These are phyloP conservation scores for Leccinum subfulvum DNA, from an alignment of 1,284 basidiomycete genomes.

Conservation along the genomic window DNA sequence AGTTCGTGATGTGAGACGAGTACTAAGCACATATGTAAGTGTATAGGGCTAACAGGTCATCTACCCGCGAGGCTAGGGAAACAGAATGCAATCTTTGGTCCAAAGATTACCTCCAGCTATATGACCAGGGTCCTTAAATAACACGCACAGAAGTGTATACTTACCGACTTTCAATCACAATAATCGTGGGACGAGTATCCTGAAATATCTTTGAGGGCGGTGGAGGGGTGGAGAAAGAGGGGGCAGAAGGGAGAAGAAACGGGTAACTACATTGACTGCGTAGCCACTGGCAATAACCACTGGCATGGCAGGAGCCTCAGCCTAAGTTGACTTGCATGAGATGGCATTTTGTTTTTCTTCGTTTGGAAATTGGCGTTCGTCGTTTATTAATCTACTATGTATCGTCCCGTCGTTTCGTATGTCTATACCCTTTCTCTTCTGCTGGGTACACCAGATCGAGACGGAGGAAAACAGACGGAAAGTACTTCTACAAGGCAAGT, in stretches of 20 bases:
- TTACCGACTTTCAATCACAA: not conserved
- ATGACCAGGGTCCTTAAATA: not conserved
- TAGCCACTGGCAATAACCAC: no score
- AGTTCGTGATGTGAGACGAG: not conserved
- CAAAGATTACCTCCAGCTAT: not conserved
- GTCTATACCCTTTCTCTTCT: no score
- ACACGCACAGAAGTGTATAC: not conserved
- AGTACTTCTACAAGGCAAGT: no score
- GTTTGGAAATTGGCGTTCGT: no score
- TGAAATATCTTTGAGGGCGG: slow-evolving; percentile 29
- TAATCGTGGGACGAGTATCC: not conserved
- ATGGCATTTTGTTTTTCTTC: no score
- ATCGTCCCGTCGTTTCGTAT: no score
- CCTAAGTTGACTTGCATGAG: no score
- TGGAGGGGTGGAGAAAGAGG: slow-evolving; percentile 14
- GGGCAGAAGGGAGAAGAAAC: not conserved
- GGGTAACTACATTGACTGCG: not conserved
- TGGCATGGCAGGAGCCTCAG: no score
- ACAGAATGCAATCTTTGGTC: not conserved
- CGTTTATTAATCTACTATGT: no score
- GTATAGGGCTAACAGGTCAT: not conserved
- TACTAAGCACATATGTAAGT: not conserved
- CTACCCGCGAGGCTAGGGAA: not conserved
- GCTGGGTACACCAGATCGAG: no score
- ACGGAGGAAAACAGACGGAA: no score